phyloP scores from a whole-genome alignment of 2,329 filamentous ascomycete species.

The Apiospora saccharicola region DNA sequence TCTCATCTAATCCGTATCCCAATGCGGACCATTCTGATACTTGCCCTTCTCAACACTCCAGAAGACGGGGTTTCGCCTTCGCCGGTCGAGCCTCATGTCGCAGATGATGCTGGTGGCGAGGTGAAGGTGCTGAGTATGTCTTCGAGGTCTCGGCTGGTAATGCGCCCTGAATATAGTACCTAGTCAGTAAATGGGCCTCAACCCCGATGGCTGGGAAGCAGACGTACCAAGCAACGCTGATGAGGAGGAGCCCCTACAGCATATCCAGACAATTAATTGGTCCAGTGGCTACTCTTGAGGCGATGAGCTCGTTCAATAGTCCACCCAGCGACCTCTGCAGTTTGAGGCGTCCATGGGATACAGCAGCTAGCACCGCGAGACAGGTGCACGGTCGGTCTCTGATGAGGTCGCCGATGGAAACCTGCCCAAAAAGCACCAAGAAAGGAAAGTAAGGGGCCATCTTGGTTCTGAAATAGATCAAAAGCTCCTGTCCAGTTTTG shows the following conservation, averaged over 20 bases:
- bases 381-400: background rate
- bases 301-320: background rate
- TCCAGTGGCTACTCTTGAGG: background rate
- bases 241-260: background rate
- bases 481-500: background rate
- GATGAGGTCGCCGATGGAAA: background rate
- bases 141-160: background rate
- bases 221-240: background rate
- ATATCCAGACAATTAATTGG: background rate
- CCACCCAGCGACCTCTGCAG: background rate
- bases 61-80: background rate
- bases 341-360: background rate
- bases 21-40: background rate
- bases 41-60: background rate
- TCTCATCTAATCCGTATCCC: background rate
- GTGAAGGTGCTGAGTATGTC: background rate
- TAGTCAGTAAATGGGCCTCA: background rate
- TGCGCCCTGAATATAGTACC: background rate
- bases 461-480: background rate
- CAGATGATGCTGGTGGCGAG: background rate
- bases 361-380: background rate
- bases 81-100: background rate
- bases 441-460: background rate
- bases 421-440: background rate
- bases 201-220: background rate